Percentiles rank a stretch among this genome's conserved stretches.
Evolutionary conservation across 106 monocot genomes (phyloP).

Genomic region (Agapanthus africanus): DNA sequence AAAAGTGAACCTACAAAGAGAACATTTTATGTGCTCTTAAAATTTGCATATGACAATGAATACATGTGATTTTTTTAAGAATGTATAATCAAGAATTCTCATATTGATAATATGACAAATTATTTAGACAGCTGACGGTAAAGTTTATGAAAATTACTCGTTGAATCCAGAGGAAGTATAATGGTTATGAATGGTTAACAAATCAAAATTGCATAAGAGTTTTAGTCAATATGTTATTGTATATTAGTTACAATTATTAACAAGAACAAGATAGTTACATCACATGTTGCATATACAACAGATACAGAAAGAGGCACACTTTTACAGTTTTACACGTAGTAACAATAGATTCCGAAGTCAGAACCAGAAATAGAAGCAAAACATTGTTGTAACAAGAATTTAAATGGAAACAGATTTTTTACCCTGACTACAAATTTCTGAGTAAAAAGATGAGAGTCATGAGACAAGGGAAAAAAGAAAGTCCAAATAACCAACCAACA

Average conservation of each 20-base stretch:
- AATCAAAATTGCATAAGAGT: background rate
- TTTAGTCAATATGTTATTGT: background rate
- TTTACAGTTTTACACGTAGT: too few species aligned
- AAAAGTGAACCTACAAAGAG: conserved; percentile 71
- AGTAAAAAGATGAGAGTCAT: background rate
- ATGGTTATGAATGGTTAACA: background rate
- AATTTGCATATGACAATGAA: background rate
- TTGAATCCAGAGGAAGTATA: background rate
- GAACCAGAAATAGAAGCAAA: too few species aligned
- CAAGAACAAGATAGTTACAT: background rate
- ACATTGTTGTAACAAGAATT: too few species aligned
- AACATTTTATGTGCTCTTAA: background rate
- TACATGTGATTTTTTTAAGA: background rate
- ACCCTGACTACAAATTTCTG: too few species aligned
- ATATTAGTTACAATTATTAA: background rate
- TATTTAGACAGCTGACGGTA: conserved; percentile 2
- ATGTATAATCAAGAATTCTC: background rate
- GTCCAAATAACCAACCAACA: background rate
- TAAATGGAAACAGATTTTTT: too few species aligned
- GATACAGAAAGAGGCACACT: too few species aligned
- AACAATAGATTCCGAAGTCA: too few species aligned
- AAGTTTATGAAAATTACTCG: background rate
- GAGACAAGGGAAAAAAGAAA: background rate
- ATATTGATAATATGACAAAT: background rate
- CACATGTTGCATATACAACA: background rate